Percentiles rank a stretch among this genome's conserved stretches.
These are phyloP conservation scores for Ophiostoma australiae DNA, from an alignment of 2,329 filamentous ascomycete species.

Conservation along the genomic window DNA sequence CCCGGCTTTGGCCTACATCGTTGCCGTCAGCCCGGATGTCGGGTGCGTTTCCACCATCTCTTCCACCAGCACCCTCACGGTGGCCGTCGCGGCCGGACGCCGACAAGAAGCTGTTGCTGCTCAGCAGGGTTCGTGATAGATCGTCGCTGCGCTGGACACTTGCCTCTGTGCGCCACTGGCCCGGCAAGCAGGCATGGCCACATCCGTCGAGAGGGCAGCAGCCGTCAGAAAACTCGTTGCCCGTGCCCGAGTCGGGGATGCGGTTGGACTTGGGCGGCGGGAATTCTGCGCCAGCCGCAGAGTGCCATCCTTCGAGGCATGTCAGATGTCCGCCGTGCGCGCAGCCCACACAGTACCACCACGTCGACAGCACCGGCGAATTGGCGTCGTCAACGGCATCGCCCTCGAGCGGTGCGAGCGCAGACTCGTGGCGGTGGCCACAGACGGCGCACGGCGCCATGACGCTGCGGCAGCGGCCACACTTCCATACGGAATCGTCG, in stretches of 20 bases:
- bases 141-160: slow-evolving; percentile 47
- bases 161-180: slow-evolving; percentile 49
- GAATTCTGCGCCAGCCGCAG: background rate
- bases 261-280: background rate
- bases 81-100: background rate
- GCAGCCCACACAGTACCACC: slow-evolving; percentile 62
- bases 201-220: slow-evolving; percentile 63
- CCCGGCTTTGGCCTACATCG: slow-evolving; percentile 55
- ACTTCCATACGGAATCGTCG: slow-evolving; percentile 46
- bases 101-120: slow-evolving; percentile 14
- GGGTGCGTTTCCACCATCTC: slow-evolving; percentile 23
- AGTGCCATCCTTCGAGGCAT: slow-evolving; percentile 57
- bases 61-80: slow-evolving; percentile 23
- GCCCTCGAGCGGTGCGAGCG: background rate
- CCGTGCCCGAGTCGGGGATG: slow-evolving; percentile 25
- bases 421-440: slow-evolving; percentile 46
- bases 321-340: slow-evolving; percentile 58
- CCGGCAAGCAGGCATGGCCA: slow-evolving; percentile 58
- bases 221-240: slow-evolving; percentile 43
- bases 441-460: slow-evolving; percentile 58
- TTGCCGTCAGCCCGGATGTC: slow-evolving; percentile 45
- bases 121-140: slow-evolving; percentile 34
- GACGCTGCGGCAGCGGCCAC: slow-evolving; percentile 49
- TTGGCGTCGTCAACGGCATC: background rate
- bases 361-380: slow-evolving; percentile 40